Evolutionary conservation across 495 filamentous ascomycete genomes (phyloP), one percentile per base, ranked within the genome.

Genomic region (Jackrogersella minutella): DNA sequence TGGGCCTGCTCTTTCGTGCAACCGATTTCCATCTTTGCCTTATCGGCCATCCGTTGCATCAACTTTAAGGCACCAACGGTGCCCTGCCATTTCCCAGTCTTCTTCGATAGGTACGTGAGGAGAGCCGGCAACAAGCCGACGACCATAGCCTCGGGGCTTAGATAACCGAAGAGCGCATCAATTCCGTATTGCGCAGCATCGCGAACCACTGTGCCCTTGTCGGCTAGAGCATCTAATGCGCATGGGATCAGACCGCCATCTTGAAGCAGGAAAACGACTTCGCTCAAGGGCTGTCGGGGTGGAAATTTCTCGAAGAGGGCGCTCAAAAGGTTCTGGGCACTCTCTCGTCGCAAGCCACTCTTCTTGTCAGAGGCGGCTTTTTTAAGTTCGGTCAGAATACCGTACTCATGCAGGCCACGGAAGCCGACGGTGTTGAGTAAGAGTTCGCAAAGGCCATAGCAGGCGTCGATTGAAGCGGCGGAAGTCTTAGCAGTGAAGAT

Each of bases 341-440:
- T 92, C 78, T 98, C 95, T 58, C 96, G 85, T 66, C 85, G 86
- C 55, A 87, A 81, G 5, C 90, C 90, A 79, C 89, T 93, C 82
- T 99, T 99, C 87, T 97, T 99, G 80, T 99, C 93, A 59, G 84
- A 77, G 8, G 96, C 93, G 47, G 90, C 92, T 81, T 97, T 97
- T 77, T 90, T 90, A 71, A 95, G 80, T 54, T 85, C 83, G 63
- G 84, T 77, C 36, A 92, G 63, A 62, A 97, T 78, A 71, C 89
- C 89, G 80, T 97, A 96, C 43, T 76, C 68, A 30, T 82, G 78
- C 56, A 97, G 85, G 33, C 91, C 93, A 9, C 86, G 86, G 73
- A 86, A 88, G 56, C 92, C 93, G 67, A 92, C 86, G 19, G 90
- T 90, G 73, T 90, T 88, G 55, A 93, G 80, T 8, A 97, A 79